Conservation (phyloP, 768 basidiomycete genomes). For the Phlebiopsis gigantea region DNA sequence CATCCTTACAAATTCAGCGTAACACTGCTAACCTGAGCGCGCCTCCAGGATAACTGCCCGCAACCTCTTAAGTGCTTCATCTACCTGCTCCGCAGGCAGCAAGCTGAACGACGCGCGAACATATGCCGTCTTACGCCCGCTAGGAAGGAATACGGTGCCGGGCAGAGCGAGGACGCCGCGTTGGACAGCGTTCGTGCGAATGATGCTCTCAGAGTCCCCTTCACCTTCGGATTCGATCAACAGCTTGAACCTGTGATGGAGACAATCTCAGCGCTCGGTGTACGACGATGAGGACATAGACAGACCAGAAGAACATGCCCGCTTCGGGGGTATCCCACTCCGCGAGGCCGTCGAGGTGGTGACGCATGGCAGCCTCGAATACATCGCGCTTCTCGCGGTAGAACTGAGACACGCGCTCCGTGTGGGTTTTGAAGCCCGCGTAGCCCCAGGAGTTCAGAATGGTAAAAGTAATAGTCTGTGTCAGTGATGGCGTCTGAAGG, state of each 20-base stretch:
- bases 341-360: conserved; percentile 71
- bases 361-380: conserved; percentile 73
- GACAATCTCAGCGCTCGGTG: not conserved
- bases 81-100: conserved; percentile 59
- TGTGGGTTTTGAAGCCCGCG: conserved; percentile 71
- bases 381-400: conserved; percentile 70
- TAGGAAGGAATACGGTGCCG: conserved; percentile 79
- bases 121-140: conserved; percentile 63
- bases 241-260: conserved; percentile 63
- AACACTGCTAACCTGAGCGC: no score
- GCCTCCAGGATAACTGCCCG: conserved; percentile 25
- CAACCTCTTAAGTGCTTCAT: conserved; percentile 67
- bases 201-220: conserved; percentile 53
- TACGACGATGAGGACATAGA: conserved; percentile 10
- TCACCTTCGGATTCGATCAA: conserved; percentile 46
- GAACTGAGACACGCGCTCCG: conserved; percentile 60
- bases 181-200: conserved; percentile 70
- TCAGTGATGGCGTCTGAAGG: conserved; percentile 61
- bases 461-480: conserved; percentile 58
- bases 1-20: no score
- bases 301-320: conserved; percentile 91
- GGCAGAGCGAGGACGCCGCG: conserved; percentile 87
- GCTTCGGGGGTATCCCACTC: conserved; percentile 70
- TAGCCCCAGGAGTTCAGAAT: conserved; percentile 73
- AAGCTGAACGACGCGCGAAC: conserved; percentile 87